Percentiles rank a stretch among this genome's conserved stretches.
phyloP scores from a whole-genome alignment of 192 early-diverging fungal genomes.

The Piromyces finnis region DNA sequence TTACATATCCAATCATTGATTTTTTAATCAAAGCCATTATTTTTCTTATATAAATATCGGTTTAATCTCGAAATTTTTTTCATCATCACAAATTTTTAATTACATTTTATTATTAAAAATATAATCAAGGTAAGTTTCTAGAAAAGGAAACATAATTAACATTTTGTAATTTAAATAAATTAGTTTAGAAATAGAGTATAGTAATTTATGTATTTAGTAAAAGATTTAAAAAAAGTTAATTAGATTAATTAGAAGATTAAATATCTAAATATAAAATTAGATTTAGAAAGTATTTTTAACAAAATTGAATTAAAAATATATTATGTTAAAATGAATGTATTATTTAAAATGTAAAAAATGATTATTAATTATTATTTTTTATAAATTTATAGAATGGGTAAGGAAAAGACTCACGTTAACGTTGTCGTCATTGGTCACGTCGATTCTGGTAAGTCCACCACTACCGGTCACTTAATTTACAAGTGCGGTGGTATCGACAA shows the following conservation, averaged over 20 bases:
- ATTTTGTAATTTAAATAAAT: too few species aligned
- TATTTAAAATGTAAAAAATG: too few species aligned
- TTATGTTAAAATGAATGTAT: too few species aligned
- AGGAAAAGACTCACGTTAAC: constrained; percentile 84
- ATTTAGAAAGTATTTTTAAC: too few species aligned
- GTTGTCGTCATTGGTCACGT: constrained; percentile 98
- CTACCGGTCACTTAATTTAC: constrained; percentile 99
- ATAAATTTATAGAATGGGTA: constrained; percentile 37
- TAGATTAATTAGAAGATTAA: too few species aligned
- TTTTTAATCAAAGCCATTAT: not conserved
- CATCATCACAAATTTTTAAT: not conserved
- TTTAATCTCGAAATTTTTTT: not conserved
- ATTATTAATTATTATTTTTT: too few species aligned
- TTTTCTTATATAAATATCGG: not conserved
- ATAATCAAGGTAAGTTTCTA: not conserved
- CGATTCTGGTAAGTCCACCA: constrained; percentile 99
- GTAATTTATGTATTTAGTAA: too few species aligned
- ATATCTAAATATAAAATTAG: too few species aligned
- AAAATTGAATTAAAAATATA: too few species aligned
- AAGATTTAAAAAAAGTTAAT: too few species aligned
- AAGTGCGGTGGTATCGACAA: constrained; percentile 99
- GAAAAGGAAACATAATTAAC: not conserved
- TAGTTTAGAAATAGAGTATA: too few species aligned
- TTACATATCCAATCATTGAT: not conserved
- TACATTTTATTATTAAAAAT: not conserved